phyloP scores from a whole-genome alignment of 225 moss, liverwort and hornwort genomes.

The Pleurozium schreberi region DNA sequence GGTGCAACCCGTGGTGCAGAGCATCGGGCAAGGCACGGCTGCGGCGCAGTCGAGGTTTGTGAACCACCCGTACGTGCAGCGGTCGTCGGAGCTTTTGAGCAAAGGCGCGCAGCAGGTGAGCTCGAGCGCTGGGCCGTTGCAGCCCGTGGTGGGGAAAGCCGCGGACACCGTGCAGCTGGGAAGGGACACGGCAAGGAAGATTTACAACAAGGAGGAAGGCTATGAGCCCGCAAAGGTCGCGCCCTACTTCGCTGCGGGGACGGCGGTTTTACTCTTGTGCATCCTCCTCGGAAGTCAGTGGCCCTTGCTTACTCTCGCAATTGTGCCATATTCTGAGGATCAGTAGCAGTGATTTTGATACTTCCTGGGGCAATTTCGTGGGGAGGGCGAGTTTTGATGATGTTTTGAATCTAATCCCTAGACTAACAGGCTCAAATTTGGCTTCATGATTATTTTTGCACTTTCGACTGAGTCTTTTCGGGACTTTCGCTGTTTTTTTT shows the following conservation, averaged over 20 bases:
- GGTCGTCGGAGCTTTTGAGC: slow-evolving; percentile 11
- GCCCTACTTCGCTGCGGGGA: slow-evolving; percentile 15
- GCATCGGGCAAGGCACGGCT: slow-evolving; percentile 18
- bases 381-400: background rate
- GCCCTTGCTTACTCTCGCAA: background rate
- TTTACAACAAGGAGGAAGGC: slow-evolving; percentile 49
- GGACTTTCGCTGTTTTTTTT: background rate
- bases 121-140: slow-evolving; percentile 6
- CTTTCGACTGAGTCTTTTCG: background rate
- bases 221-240: slow-evolving; percentile 42
- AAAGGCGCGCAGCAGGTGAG: slow-evolving; percentile 22
- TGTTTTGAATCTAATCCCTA: background rate
- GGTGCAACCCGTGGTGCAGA: slow-evolving; percentile 29
- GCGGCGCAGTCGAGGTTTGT: slow-evolving; percentile 27
- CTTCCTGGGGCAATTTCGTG: background rate
- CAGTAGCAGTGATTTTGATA: background rate
- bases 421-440: background rate
- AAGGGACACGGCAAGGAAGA: slow-evolving; percentile 30
- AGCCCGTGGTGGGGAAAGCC: slow-evolving; percentile 30
- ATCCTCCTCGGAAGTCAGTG: slow-evolving; percentile 28
- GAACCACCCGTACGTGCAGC: slow-evolving; percentile 37
- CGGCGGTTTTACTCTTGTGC: slow-evolving; percentile 12
- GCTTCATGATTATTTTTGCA: background rate
- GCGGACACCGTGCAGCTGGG: slow-evolving; percentile 29
- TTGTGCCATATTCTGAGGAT: background rate